Evolutionary conservation across 129 eudicot genomes (phyloP).

Genomic region (Escallonia herrerae): DNA sequence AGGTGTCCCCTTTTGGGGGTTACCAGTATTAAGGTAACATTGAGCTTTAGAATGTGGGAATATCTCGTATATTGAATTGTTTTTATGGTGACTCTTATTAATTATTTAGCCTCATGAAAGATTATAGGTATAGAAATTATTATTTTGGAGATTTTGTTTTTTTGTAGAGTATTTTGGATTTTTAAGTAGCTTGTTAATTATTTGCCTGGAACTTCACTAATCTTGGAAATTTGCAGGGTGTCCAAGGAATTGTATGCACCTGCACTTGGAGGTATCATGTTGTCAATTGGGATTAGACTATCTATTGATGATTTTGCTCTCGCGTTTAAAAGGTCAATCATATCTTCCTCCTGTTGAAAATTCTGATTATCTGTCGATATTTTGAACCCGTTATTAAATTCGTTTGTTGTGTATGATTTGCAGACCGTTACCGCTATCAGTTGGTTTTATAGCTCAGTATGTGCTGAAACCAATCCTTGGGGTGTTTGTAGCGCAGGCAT

Average conservation of each 20-base stretch:
- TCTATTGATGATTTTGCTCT: constrained; percentile 78
- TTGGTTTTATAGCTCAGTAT: constrained; percentile 80
- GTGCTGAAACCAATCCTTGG: constrained; percentile 70
- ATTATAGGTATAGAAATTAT: neutral
- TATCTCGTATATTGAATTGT: no score
- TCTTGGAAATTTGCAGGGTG: constrained; percentile 55
- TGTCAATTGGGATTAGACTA: constrained; percentile 86
- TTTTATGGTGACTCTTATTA: neutral
- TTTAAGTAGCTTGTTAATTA: no score
- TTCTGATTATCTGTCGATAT: neutral
- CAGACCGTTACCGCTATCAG: constrained; percentile 82
- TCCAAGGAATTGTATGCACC: constrained; percentile 94
- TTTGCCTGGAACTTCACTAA: no score
- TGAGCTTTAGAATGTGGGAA: no score
- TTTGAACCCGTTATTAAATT: neutral
- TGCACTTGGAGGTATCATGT: constrained; percentile 97
- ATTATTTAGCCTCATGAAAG: neutral
- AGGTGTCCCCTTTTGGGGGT: no score
- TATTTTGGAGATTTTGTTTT: neutral
- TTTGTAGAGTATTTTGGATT: neutral
- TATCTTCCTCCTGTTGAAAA: neutral
- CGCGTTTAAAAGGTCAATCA: constrained; percentile 64
- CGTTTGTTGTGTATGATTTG: constrained; percentile 12
- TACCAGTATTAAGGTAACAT: no score
- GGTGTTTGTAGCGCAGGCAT: constrained; percentile 67